Conservation (phyloP, 2,329 filamentous ascomycete genomes). For the Stagonosporopsis cucurbitacearum region DNA sequence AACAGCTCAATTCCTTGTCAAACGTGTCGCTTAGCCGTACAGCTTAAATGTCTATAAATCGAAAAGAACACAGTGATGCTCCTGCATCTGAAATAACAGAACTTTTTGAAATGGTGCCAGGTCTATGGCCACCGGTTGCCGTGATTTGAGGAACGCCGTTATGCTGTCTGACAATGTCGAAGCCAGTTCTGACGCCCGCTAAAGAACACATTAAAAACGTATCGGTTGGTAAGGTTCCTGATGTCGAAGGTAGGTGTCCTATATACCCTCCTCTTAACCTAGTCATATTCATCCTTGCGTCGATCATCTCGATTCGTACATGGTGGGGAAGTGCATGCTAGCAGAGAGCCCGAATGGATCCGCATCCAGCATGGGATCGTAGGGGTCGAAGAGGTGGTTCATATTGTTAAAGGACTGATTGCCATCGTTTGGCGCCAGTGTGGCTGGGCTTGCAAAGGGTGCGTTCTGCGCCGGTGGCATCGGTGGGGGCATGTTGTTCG, state of each 20-base stretch:
- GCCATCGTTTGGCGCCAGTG: constrained; percentile 43
- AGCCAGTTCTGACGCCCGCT: constrained; percentile 38
- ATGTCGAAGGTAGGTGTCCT: constrained; percentile 14
- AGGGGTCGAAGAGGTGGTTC: constrained; percentile 68
- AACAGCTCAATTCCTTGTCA: constrained; percentile 15
- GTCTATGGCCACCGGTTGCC: constrained; percentile 19
- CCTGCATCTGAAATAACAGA: constrained; percentile 16
- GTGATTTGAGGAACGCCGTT: constrained; percentile 32
- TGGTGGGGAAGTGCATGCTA: constrained; percentile 92
- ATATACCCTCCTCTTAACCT: constrained; percentile 15
- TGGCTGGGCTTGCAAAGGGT: constrained; percentile 42
- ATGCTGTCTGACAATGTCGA: constrained; percentile 27
- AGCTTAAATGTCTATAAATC: constrained; percentile 11
- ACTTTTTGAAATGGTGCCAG: constrained; percentile 39
- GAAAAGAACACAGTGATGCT: not conserved
- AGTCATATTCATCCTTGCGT: constrained; percentile 24
- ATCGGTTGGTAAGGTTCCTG: constrained; percentile 13
- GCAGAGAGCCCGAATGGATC: constrained; percentile 93
- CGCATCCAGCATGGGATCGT: constrained; percentile 87
- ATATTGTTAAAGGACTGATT: constrained; percentile 52
- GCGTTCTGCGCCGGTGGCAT: constrained; percentile 48
- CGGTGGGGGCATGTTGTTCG: constrained; percentile 49
- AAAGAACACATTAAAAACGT: constrained; percentile 36
- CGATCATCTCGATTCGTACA: constrained; percentile 60
- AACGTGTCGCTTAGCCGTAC: constrained; percentile 8